phyloP scores from a whole-genome alignment of 768 basidiomycete genomes.

The Chalciporus piperatus region DNA sequence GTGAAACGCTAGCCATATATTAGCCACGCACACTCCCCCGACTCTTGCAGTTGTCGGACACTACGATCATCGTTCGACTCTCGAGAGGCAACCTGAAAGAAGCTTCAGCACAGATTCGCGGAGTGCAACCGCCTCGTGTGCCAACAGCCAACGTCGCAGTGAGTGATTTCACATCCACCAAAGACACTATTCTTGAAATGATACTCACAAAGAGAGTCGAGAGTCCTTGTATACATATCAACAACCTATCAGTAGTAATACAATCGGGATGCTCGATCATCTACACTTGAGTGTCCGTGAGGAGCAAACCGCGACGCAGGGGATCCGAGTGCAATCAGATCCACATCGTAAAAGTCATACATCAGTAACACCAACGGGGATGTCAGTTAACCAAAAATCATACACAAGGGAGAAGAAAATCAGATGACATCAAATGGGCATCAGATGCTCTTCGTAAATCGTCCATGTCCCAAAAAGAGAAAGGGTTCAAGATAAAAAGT shows the following conservation, averaged over 20 bases:
- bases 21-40: too few species aligned
- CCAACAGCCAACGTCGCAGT: neutral
- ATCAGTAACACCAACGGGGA: constrained; percentile 2
- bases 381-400: constrained; percentile 4
- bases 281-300: constrained; percentile 23
- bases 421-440: constrained; percentile 6
- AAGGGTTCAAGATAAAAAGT: constrained; percentile 1
- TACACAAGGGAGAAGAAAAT: constrained; percentile 17
- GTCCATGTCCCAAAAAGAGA: constrained; percentile 7
- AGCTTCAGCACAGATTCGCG: neutral
- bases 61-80: too few species aligned
- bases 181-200: constrained; percentile 8
- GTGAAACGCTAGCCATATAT: too few species aligned
- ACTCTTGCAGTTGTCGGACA: too few species aligned
- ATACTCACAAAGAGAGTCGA: constrained; percentile 1
- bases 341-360: constrained; percentile 20
- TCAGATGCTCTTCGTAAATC: constrained; percentile 10
- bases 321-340: constrained; percentile 8
- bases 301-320: constrained; percentile 8
- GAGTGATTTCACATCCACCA: neutral
- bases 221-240: neutral
- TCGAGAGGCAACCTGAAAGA: too few species aligned
- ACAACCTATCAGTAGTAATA: constrained; percentile 10
- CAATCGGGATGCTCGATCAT: constrained; percentile 23
- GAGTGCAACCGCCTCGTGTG: neutral